A percentile compares a stretch with the other conserved stretches of the same genome.
Evolutionary conservation across 1,284 basidiomycete species (phyloP).

Genomic region (Leccinum angustisporum): DNA sequence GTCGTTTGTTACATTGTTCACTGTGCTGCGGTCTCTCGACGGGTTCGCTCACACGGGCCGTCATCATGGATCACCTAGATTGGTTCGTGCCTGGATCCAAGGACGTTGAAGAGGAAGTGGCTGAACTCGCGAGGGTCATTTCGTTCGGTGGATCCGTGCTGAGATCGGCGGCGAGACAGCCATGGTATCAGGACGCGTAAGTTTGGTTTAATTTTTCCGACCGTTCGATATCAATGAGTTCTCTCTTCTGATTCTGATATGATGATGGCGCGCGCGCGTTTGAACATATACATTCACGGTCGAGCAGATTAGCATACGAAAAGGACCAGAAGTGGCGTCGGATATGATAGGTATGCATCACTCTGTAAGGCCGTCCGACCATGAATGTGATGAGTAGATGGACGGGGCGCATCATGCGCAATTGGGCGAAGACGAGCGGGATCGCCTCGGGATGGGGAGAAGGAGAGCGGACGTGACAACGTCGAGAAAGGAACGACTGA

Average conservation of each 20-base stretch:
- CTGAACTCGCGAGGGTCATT: slow-evolving; percentile 61
- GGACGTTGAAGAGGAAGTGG: slow-evolving; percentile 63
- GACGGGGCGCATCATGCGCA: neutral
- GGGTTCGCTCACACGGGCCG: slow-evolving; percentile 58
- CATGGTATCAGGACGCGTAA: slow-evolving; percentile 73
- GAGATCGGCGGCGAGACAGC: slow-evolving; percentile 68
- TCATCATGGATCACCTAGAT: slow-evolving; percentile 83
- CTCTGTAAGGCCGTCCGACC: slow-evolving; percentile 33
- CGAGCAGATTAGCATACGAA: slow-evolving; percentile 43
- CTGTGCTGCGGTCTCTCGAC: slow-evolving; percentile 58
- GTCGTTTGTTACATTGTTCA: slow-evolving; percentile 23
- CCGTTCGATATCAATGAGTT: neutral
- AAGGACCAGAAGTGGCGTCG: slow-evolving; percentile 46
- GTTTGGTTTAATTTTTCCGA: slow-evolving; percentile 12
- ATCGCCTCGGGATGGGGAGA: neutral
- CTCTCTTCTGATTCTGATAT: neutral
- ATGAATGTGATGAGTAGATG: slow-evolving; percentile 9
- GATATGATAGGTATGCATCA: slow-evolving; percentile 51
- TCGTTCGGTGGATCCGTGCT: slow-evolving; percentile 63
- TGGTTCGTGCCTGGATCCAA: slow-evolving; percentile 66
- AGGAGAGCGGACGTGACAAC: neutral
- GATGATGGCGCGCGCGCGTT: too few relatives aligned
- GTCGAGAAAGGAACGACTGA: neutral
- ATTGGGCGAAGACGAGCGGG: neutral
- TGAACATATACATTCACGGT: slow-evolving; percentile 39